phyloP scores from a whole-genome alignment of 345 rosid species.

The Rhodamnia rubescens region DNA sequence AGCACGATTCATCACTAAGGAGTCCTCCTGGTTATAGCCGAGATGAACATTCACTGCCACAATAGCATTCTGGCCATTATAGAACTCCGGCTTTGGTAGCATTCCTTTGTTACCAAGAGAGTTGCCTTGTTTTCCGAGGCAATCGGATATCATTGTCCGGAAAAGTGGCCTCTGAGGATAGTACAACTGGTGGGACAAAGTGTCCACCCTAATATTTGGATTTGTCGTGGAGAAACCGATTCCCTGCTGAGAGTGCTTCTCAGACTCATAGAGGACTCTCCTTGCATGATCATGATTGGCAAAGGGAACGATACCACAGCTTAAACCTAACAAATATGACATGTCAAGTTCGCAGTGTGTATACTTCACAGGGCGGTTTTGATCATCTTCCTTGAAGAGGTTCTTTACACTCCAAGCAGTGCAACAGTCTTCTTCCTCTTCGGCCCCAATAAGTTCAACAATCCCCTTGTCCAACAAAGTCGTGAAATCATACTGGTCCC shows the following conservation, averaged over 20 bases:
- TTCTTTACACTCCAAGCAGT: conserved; percentile 59
- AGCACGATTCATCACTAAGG: conserved; percentile 87
- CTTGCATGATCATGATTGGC: conserved; percentile 87
- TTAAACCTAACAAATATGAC: conserved; percentile 73
- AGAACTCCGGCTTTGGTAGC: conserved; percentile 44
- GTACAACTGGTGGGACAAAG: conserved; percentile 60
- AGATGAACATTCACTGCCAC: conserved; percentile 91
- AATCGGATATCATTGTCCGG: conserved; percentile 56
- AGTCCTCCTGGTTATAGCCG: conserved; percentile 94
- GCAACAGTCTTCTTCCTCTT: conserved; percentile 85
- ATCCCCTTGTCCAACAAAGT: conserved; percentile 62
- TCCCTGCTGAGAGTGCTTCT: conserved; percentile 84
- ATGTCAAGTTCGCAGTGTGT: conserved; percentile 79
- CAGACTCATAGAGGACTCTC: conserved; percentile 83
- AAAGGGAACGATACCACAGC: conserved; percentile 83
- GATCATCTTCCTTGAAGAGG: conserved; percentile 29
- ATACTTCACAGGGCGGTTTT: conserved; percentile 24
- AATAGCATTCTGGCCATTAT: conserved; percentile 86
- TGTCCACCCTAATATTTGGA: conserved; percentile 75
- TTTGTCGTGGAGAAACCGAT: conserved; percentile 86
- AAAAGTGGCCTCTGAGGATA: conserved; percentile 89
- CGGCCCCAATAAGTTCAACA: conserved; percentile 64
- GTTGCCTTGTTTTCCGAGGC: conserved; percentile 43
- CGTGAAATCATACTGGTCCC: conserved; percentile 28
- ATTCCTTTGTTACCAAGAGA: conserved; percentile 20